These are phyloP conservation scores for Sesbania bispinosa DNA, from an alignment of 306 rosid genomes.

Conservation along the genomic window DNA sequence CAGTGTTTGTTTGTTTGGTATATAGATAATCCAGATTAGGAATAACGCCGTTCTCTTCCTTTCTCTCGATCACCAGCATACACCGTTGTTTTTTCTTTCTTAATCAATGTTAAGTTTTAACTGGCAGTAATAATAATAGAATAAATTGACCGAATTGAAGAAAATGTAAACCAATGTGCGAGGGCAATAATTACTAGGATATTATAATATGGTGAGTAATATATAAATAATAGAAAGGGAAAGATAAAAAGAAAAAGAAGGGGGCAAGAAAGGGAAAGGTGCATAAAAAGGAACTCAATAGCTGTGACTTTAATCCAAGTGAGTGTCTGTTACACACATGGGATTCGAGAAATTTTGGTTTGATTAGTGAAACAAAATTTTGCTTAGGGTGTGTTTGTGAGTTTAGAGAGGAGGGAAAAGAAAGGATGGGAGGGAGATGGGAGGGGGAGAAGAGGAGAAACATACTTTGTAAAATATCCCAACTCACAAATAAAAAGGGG, in stretches of 20 bases:
- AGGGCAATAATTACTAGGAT: constrained; percentile 12
- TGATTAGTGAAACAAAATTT: constrained; percentile 27
- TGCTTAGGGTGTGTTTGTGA: no score
- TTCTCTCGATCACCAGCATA: background rate
- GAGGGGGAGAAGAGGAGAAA: no score
- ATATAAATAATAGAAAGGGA: constrained; percentile 11
- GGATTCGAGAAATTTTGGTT: constrained; percentile 33
- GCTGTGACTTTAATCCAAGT: constrained; percentile 24
- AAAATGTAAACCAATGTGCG: constrained; percentile 1
- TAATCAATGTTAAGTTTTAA: no score
- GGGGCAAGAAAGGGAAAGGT: constrained; percentile 45
- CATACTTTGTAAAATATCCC: no score
- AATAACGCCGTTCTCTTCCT: background rate
- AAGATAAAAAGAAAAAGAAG: constrained; percentile 29
- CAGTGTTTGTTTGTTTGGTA: background rate
- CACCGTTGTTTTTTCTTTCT: no score
- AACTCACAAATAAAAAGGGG: no score
- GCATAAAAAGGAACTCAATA: constrained; percentile 31
- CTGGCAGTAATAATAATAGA: background rate
- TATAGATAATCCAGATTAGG: background rate
- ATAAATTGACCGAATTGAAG: background rate
- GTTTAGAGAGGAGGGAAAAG: no score
- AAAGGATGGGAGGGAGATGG: no score
- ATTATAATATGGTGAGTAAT: background rate
- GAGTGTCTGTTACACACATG: constrained; percentile 34